These are phyloP conservation scores for Vigna nakashimae DNA, from an alignment of 306 rosid species.

Conservation along the genomic window DNA sequence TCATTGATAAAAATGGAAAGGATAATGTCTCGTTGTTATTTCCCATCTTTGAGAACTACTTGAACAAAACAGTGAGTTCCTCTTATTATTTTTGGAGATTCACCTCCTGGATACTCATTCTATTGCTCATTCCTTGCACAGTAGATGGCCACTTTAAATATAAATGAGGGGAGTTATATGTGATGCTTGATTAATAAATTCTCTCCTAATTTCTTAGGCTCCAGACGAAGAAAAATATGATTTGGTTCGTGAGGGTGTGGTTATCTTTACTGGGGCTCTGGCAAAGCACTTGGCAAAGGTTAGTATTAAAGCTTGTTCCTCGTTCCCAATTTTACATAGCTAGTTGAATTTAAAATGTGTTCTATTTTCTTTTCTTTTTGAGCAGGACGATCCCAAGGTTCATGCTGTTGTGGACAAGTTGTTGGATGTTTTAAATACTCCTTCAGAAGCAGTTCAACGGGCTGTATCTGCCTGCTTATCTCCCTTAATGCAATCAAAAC, in stretches of 20 bases:
- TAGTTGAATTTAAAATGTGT: constrained; percentile 1
- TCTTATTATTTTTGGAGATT: constrained; percentile 22
- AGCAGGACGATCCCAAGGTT: constrained; percentile 95
- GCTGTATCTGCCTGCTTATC: constrained; percentile 93
- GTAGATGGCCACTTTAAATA: not conserved
- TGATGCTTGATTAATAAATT: constrained; percentile 31
- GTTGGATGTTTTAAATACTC: constrained; percentile 94
- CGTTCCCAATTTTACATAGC: constrained; percentile 1
- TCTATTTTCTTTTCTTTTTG: constrained; percentile 32
- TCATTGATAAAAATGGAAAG: constrained; percentile 92
- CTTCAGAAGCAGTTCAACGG: constrained; percentile 98
- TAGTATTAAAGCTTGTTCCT: constrained; percentile 20
- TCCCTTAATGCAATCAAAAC: constrained; percentile 93
- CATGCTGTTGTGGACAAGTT: constrained; percentile 90
- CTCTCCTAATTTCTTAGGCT: constrained; percentile 55
- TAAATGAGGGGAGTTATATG: not conserved
- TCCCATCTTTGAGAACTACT: constrained; percentile 94
- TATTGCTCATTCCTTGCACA: constrained; percentile 2
- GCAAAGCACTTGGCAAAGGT: constrained; percentile 98
- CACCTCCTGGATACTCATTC: constrained; percentile 10
- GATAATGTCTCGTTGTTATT: constrained; percentile 86
- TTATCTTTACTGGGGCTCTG: constrained; percentile 95
- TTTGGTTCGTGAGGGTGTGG: constrained; percentile 98
- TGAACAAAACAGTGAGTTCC: constrained; percentile 79
- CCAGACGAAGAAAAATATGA: constrained; percentile 94